Evolutionary conservation across 1,284 basidiomycete species (phyloP).

Genomic region (Inonotus obliquus): DNA sequence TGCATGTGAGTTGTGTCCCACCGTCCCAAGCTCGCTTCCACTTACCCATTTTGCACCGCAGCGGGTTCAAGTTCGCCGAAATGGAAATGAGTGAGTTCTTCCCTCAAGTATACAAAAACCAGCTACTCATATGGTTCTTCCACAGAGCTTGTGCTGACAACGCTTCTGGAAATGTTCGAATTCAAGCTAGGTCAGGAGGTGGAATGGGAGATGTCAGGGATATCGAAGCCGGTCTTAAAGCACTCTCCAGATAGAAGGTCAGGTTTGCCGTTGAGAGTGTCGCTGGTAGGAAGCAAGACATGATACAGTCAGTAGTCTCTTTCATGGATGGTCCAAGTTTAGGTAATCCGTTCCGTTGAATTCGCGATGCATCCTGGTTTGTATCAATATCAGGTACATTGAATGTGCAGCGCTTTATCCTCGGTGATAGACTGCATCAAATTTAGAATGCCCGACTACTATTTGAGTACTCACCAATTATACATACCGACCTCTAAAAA

Average conservation of each 20-base stretch:
- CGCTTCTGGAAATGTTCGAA: conserved; percentile 10
- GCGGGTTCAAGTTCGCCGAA: conserved; percentile 11
- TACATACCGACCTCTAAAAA: too few relatives aligned
- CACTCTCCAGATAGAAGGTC: conserved; percentile 7
- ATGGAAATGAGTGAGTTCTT: conserved; percentile 8
- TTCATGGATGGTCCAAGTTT: too few relatives aligned
- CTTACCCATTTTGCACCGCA: not conserved
- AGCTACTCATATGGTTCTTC: too few relatives aligned
- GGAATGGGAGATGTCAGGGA: conserved; percentile 4
- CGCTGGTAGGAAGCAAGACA: conserved; percentile 1
- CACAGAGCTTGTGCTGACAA: too few relatives aligned
- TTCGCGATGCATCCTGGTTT: too few relatives aligned
- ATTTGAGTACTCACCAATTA: too few relatives aligned
- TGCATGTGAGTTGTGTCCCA: conserved; percentile 19
- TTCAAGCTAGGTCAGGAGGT: conserved; percentile 7
- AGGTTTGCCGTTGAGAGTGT: conserved; percentile 11
- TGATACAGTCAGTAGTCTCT: too few relatives aligned
- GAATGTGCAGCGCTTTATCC: too few relatives aligned
- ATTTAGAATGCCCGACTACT: too few relatives aligned
- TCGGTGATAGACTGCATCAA: too few relatives aligned
- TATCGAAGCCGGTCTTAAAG: conserved; percentile 4
- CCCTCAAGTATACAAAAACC: too few relatives aligned
- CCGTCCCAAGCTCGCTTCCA: not conserved
- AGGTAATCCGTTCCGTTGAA: not conserved
- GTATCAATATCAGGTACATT: too few relatives aligned